Percentiles rank a stretch among this genome's conserved stretches.
Evolutionary conservation across 129 eudicot genomes (phyloP).

Genomic region (Calendula officinalis): DNA sequence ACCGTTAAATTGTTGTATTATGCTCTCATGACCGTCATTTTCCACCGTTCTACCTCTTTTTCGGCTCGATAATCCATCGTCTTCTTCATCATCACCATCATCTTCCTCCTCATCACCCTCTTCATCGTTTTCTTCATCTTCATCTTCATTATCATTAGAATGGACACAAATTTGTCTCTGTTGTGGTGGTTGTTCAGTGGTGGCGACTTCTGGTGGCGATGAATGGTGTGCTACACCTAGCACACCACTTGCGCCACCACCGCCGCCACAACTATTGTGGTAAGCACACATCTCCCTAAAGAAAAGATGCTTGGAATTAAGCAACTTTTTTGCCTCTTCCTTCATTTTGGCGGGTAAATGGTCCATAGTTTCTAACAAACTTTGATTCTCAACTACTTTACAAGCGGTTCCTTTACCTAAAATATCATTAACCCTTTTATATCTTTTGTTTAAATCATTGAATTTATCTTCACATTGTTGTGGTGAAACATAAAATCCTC

Average conservation of each 20-base stretch:
- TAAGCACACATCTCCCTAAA: slow-evolving; percentile 98
- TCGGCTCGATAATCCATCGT: slow-evolving; percentile 33
- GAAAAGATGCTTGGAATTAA: slow-evolving; percentile 88
- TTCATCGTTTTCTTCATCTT: slow-evolving; percentile 29
- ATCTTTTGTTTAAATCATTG: slow-evolving; percentile 89
- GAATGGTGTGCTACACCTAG: slow-evolving; percentile 31
- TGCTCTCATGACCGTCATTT: slow-evolving; percentile 18
- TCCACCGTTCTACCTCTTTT: slow-evolving; percentile 19
- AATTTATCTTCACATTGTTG: slow-evolving; percentile 97
- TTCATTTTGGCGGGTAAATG: slow-evolving; percentile 64
- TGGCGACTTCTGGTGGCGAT: slow-evolving; percentile 38
- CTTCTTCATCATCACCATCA: slow-evolving; percentile 33
- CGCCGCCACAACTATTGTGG: slow-evolving; percentile 60
- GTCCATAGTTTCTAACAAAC: slow-evolving; percentile 69
- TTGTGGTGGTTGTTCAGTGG: slow-evolving; percentile 12
- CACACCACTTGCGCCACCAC: slow-evolving; percentile 15
- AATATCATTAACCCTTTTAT: slow-evolving; percentile 89
- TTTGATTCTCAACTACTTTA: slow-evolving; percentile 85
- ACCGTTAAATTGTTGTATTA: slow-evolving; percentile 35
- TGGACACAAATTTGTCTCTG: slow-evolving; percentile 46
- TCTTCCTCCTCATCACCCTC: slow-evolving; percentile 30
- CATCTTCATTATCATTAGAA: slow-evolving; percentile 37
- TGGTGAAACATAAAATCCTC: slow-evolving; percentile 87
- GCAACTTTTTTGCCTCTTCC: slow-evolving; percentile 76
- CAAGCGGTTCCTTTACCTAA: slow-evolving; percentile 85